Base-by-base conservation (phyloP, 1,139 yeast genomes). In the Taphrina betulina region DNA sequence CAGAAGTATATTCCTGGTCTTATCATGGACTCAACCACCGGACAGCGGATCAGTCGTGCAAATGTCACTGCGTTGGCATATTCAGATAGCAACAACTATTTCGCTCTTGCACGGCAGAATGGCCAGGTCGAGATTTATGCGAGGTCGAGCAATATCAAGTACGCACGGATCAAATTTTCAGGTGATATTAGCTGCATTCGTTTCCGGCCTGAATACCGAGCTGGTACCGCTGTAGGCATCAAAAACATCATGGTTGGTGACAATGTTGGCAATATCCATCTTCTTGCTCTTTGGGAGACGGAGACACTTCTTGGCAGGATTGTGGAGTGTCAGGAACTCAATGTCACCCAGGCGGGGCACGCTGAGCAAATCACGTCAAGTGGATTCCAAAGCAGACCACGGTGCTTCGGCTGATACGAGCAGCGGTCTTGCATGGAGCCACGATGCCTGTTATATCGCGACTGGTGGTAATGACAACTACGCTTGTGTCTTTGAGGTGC, bases 31-130 rank as follows among this genome's bases (percentile, higher is more conserved):
- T 8, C 28, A 4, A 8, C 16, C 2, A 14, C 48, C 2, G 46
- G 40, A 3, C 28, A 22, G 14, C 17, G 16, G 4, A 7, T 37
- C 14, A 14, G 23, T n/a, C 38, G 38, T 20, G 40, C 29, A 5
- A 14, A 34, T 14, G 74, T 87, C 0, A 78, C 89, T 0, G 78
- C 85, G 52, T 52, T 63, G n/a, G 74, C 83, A 0, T 82, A 78
- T 61, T 77, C 84, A 0, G 59, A 58, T 12, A 69, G 68, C 2
- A 70, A 70, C 16, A 78, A 76, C 35, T 69, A 72, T 20, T 66
- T 87, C 19, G 73, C 81, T 0, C 75, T 85, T 1, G 94, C 88
- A 0, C 78, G 84, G 3, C 77, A 75, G 61, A 69, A 69, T 34
- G 85, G 86, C 0, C 67, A 72, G 17, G 55, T 82, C 1, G 65